Base-by-base conservation (phyloP, 768 basidiomycete species). In the Tylopilus vinaceipallidus region DNA sequence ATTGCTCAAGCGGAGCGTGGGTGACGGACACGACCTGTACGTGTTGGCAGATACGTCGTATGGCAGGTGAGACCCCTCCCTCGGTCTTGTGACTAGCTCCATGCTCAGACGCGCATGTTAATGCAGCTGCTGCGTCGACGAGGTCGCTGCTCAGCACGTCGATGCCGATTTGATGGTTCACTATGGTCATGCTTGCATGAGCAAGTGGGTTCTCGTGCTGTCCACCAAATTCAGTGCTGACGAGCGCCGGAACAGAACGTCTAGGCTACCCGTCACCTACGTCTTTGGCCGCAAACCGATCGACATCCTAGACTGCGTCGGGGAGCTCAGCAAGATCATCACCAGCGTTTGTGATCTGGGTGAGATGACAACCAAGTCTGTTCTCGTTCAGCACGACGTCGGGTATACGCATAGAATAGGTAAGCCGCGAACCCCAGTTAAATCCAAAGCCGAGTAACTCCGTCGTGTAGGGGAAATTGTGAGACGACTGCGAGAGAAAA, bases 1-100 rank as follows among this genome's bases (percentile, higher is more conserved):
- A 33, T 63, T 71, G 4, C 75, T 99, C 30, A 88, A 85, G 61
- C 62, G 63, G 2, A 67, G 60, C 47, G 63, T 83, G 20, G 72
- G 75, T 38, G 42, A 56, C 1, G 65, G 41, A 17, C 73, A 72
- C 43, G 87, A 95, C 58, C 71, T 91, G 20, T 95, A 92, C 65
- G 86, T 97, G 5, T 77, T 98, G n/a, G 95, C 95, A 12, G 95
- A 99, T 69, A 98, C 95, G 19, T 95, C 95, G 4, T 98, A 98
- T 68, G 97, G 95, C 70, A 95, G 90, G 95, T 83, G 72, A 57
- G 57, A 17, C 9, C 30, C 47, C 5, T 19, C 14, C 13, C 12
- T 9, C 40, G 4, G 19, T 61, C 41, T 30, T 40, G 14, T 17
- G 37, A 30, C 41, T n/a, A 10, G 4, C 36, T 22, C 9, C 39